phyloP scores from a whole-genome alignment of 345 rosid genomes.

The Citrus reticulata region DNA sequence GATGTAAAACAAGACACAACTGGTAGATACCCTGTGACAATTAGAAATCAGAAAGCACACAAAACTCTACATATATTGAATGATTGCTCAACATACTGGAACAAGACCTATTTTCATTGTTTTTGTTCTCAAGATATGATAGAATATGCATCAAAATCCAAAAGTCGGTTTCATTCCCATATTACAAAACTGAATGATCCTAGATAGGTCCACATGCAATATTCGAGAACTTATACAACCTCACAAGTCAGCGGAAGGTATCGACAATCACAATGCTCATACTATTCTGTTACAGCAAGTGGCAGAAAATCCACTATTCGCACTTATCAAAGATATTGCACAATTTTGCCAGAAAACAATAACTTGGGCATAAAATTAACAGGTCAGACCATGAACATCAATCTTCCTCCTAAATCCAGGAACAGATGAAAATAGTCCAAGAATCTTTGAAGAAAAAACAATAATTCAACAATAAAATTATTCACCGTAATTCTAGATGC shows the following conservation, averaged over 20 bases:
- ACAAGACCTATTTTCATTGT: background rate
- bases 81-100: background rate
- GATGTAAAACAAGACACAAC: background rate
- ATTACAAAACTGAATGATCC: background rate
- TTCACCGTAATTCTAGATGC: slow-evolving; percentile 72
- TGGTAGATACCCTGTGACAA: background rate
- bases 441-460: background rate
- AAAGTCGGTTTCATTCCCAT: background rate
- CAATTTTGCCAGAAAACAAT: background rate
- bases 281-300: background rate
- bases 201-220: background rate
- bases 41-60: background rate
- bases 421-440: background rate
- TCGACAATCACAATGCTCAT: background rate
- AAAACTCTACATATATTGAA: background rate
- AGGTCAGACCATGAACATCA: background rate
- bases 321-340: background rate
- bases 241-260: background rate
- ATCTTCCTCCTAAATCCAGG: background rate
- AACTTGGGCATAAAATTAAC: background rate
- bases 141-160: background rate
- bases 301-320: background rate
- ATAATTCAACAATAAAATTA: slow-evolving; percentile 10
- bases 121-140: background rate
- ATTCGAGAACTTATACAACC: background rate